A percentile compares a stretch with the other conserved stretches of the same genome.
phyloP scores from a whole-genome alignment of 441 rosid species.

The Populus tomentosa region DNA sequence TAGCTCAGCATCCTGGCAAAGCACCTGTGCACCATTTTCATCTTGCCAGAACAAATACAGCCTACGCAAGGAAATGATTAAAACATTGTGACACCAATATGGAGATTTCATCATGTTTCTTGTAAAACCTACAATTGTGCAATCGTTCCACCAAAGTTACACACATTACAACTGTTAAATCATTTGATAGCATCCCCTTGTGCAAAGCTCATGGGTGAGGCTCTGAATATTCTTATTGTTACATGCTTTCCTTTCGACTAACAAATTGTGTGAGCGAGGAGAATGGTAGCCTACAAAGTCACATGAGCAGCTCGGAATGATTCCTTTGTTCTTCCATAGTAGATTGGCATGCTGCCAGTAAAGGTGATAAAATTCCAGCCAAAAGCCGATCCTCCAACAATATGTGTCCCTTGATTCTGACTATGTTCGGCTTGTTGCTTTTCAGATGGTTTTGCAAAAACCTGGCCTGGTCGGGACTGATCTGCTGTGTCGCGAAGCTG shows the following conservation, averaged over 20 bases:
- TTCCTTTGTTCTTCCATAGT: constrained; percentile 67
- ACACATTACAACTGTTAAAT: constrained; percentile 17
- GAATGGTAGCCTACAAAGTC: constrained; percentile 14
- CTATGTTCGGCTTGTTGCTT: constrained; percentile 25
- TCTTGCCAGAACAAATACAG: neutral
- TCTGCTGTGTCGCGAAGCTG: neutral
- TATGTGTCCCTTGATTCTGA: constrained; percentile 23
- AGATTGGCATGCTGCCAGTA: constrained; percentile 42
- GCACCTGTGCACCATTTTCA: neutral
- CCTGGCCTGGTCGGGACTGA: constrained; percentile 6
- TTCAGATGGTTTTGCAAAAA: constrained; percentile 18
- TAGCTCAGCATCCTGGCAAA: neutral
- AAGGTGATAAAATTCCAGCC: constrained; percentile 87
- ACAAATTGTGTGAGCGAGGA: neutral
- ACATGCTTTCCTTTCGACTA: constrained; percentile 5
- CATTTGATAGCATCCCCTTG: constrained; percentile 24
- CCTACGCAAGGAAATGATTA: neutral
- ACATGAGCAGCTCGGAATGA: constrained; percentile 52
- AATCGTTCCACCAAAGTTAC: constrained; percentile 13
- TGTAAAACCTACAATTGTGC: neutral
- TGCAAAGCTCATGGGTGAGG: neutral
- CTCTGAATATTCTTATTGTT: neutral
- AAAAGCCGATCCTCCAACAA: constrained; percentile 77
- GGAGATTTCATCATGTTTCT: constrained; percentile 6
- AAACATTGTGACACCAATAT: neutral